Evolutionary conservation across 306 rosid genomes (phyloP), one percentile per base, ranked within the genome.

Genomic region (Neltuma alba): DNA sequence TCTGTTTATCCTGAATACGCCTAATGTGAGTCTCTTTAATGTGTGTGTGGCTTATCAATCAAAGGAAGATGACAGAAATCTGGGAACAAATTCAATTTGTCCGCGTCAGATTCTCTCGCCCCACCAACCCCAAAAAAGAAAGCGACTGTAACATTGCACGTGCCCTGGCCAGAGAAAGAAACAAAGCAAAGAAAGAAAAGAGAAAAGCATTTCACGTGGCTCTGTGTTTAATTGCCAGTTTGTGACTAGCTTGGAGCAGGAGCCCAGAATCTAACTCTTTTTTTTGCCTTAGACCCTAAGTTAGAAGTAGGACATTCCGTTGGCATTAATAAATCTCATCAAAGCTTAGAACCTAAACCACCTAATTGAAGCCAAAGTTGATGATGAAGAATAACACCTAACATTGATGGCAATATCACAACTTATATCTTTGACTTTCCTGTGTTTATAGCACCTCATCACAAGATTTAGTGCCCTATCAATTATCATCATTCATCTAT

Each of bases 381-480:
- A 78, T 31, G 1, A 78, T 67, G 55, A 38, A 74, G 42, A 38
- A 70, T 36, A 20, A 37, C 74, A 45, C 36, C 79, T 74, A 21
- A 80, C 41, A 79, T 65, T 66, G 82, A 76, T 47, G 72, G 42
- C 65, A 52, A 40, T 18, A 65, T 38, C 60, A 33, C 74, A 58
- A 81, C 77, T 57, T n/a, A 64, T 64, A 74, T 78, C 66, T 71
- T 84, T 79, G 84, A 82, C 84, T 74, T 34, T 50, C 37, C 50
- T 61, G 64, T 78, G 75, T 34, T 81, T 33, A 71, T 68, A 34
- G 52, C 45, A 76, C 12, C 28, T 77, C 60, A 76, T 48, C 38
- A 76, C 81, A 80, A 67, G 27, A 12, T 74, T 77, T 81, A 84
- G 84, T 57, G 79, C 77, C 83, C 80, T 78, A 76, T 76, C 80